Evolutionary conservation across 345 rosid genomes (phyloP).

Genomic region (Gossypium thurberi): DNA sequence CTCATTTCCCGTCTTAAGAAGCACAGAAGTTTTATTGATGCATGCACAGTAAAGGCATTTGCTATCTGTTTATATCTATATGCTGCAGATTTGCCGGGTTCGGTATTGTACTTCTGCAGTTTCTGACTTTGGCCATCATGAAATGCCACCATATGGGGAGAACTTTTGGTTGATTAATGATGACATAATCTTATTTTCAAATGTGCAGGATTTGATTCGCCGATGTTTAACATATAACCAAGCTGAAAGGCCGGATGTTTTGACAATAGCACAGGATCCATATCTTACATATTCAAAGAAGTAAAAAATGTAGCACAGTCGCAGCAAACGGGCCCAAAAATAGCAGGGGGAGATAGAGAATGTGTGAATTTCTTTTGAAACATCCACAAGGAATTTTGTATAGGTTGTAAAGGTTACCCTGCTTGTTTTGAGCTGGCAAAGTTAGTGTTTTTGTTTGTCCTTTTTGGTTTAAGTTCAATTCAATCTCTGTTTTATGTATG

Average conservation of each 20-base stretch:
- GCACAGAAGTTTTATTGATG: background rate
- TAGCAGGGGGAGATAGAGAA: background rate
- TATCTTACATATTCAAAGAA: slow-evolving; percentile 32
- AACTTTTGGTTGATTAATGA: background rate
- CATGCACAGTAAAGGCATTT: background rate
- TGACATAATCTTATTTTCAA: background rate
- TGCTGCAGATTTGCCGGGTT: slow-evolving; percentile 1
- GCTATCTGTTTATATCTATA: background rate
- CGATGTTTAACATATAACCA: slow-evolving; percentile 89
- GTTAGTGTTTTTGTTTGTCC: background rate
- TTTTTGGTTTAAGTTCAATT: background rate
- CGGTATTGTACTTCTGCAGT: background rate
- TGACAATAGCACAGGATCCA: slow-evolving; percentile 76
- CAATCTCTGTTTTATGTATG: background rate
- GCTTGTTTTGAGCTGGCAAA: slow-evolving; percentile 1
- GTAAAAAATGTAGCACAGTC: background rate
- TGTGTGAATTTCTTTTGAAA: background rate
- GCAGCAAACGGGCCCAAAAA: background rate
- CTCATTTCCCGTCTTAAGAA: background rate
- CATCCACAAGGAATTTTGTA: background rate
- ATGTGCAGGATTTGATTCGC: slow-evolving; percentile 81
- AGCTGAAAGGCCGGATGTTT: slow-evolving; percentile 82
- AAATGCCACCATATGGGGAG: background rate
- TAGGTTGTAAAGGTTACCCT: background rate
- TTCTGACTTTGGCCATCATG: background rate